Evolutionary conservation across 306 rosid genomes (phyloP).

Genomic region (Vigna angularis): DNA sequence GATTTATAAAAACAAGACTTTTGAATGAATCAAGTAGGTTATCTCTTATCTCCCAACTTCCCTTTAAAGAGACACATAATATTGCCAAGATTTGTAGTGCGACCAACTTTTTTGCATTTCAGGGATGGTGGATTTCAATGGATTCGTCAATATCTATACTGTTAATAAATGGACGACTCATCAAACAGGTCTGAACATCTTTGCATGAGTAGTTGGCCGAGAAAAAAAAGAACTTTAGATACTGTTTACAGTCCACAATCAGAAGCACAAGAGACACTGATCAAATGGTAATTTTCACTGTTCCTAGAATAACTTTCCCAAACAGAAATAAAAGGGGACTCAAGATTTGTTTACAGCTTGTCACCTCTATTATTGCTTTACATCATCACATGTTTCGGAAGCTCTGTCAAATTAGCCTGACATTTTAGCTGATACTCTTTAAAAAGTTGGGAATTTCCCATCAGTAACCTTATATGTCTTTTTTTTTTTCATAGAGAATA

Average conservation of each 20-base stretch:
- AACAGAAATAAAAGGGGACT: background rate
- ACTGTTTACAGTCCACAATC: background rate
- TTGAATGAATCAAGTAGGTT: background rate
- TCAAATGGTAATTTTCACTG: background rate
- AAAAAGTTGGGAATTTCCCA: slow-evolving; percentile 5
- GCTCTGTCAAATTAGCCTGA: background rate
- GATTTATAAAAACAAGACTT: background rate
- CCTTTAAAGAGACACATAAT: slow-evolving; percentile 18
- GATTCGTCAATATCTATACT: slow-evolving; percentile 6
- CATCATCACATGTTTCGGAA: slow-evolving; percentile 11
- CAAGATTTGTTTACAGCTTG: background rate
- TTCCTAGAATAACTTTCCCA: slow-evolving; percentile 8
- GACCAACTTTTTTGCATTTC: slow-evolving; percentile 24
- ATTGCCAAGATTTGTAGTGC: background rate
- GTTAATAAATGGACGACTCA: background rate
- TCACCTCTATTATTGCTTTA: slow-evolving; percentile 4
- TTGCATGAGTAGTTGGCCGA: background rate
- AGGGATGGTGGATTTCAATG: slow-evolving; percentile 11
- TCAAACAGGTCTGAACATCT: background rate
- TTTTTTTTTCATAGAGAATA: background rate
- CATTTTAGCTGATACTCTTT: background rate
- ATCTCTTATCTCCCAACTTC: slow-evolving; percentile 35
- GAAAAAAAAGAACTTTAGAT: background rate
- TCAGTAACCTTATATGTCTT: background rate
- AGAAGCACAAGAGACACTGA: background rate